phyloP scores from a whole-genome alignment of 2,329 filamentous ascomycete genomes.

The Stagonosporopsis vannaccii region DNA sequence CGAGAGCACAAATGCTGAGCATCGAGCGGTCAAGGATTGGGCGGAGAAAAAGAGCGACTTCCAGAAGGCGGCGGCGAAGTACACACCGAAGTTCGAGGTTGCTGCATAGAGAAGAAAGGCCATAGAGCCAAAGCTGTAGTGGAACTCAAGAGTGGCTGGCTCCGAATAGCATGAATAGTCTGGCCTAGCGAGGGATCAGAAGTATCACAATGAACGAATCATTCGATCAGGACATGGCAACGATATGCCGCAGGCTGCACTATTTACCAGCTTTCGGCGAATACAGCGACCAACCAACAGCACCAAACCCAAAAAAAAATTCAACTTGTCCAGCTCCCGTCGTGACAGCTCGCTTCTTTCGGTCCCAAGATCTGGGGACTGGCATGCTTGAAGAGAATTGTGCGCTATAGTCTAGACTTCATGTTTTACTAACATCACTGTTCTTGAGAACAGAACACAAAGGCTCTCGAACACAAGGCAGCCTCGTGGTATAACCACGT shows the following conservation, averaged over 20 bases:
- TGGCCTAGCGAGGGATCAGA: not conserved
- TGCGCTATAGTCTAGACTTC: not conserved
- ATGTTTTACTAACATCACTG: not conserved
- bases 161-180: not conserved
- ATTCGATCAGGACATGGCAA: not conserved
- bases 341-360: conserved; percentile 13
- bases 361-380: conserved; percentile 4
- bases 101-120: conserved; percentile 22
- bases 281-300: not conserved
- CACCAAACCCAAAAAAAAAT: not conserved
- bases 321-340: conserved; percentile 2
- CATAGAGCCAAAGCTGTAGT: not conserved
- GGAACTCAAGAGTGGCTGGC: not conserved
- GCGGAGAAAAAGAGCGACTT: conserved; percentile 88
- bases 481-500: not conserved
- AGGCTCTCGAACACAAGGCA: not conserved
- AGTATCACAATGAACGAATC: not conserved
- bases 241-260: not conserved
- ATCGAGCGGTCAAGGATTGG: conserved; percentile 76
- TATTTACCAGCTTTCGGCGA: not conserved
- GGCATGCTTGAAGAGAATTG: not conserved
- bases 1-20: conserved; percentile 67
- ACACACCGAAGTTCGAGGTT: conserved; percentile 78
- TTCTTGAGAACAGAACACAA: not conserved
- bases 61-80: conserved; percentile 85